These are phyloP conservation scores for Clathrospora elynae DNA, from an alignment of 2,329 filamentous ascomycete genomes.

Conservation along the genomic window DNA sequence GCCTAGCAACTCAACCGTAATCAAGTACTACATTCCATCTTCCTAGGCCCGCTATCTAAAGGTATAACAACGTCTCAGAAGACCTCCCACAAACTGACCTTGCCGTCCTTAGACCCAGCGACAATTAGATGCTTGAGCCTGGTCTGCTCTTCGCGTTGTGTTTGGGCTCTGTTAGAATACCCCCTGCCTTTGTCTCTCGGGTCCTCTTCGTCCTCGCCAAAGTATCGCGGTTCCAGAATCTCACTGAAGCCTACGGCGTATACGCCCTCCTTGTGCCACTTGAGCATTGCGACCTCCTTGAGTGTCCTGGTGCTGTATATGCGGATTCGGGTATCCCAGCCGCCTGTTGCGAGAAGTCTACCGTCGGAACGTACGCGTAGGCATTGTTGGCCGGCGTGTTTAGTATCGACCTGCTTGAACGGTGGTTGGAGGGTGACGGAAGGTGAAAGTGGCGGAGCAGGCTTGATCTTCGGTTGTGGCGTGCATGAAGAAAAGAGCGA, in stretches of 20 bases:
- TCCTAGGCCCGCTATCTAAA: no score
- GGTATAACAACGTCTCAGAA: slow-evolving; percentile 56
- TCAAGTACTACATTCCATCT: no score
- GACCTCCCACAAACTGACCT: slow-evolving; percentile 93
- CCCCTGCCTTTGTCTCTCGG: slow-evolving; percentile 18
- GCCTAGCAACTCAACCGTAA: no score
- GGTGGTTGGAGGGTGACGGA: slow-evolving; percentile 48
- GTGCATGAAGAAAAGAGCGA: slow-evolving; percentile 30
- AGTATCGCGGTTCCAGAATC: no score
- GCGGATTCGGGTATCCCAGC: slow-evolving; percentile 83
- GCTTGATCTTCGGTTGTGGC: slow-evolving; percentile 13
- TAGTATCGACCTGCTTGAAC: slow-evolving; percentile 71
- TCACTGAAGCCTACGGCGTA: slow-evolving; percentile 77
- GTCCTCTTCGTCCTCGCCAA: background rate
- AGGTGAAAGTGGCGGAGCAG: slow-evolving; percentile 7
- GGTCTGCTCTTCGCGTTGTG: slow-evolving; percentile 58
- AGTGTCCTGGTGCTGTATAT: slow-evolving; percentile 82
- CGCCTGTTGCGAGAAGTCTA: slow-evolving; percentile 83
- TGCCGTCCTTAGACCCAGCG: slow-evolving; percentile 91
- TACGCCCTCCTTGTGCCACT: slow-evolving; percentile 90
- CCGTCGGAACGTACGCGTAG: slow-evolving; percentile 78
- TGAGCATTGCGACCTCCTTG: slow-evolving; percentile 86
- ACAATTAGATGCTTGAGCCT: slow-evolving; percentile 84
- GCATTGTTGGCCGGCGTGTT: slow-evolving; percentile 87
- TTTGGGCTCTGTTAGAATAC: slow-evolving; percentile 33